Evolutionary conservation across 2,329 filamentous ascomycete species (phyloP), one percentile per base, ranked within the genome.

Genomic region (Phyllosticta ampelicida): DNA sequence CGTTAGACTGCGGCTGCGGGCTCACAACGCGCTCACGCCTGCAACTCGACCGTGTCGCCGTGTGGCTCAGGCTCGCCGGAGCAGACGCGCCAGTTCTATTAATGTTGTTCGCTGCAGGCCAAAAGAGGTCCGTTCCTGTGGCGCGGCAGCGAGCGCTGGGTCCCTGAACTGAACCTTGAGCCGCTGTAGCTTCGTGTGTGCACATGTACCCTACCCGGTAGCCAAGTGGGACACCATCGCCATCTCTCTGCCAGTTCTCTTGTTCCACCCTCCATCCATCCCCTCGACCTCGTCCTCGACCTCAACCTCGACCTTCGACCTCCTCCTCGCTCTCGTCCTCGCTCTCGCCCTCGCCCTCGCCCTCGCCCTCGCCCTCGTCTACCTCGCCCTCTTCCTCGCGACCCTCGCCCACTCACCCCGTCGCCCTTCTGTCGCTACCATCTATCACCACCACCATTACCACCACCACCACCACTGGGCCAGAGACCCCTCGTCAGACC

Each of bases 401-500:
- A 5, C 30, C 23, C 30, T 16, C 55, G 55, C 55, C 10, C 51
- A 36, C 50, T 30, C 51, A 30, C 36, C 44, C 19, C 20, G n/a
- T n/a, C n/a, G n/a, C n/a, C n/a, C n/a, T n/a, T n/a, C n/a, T n/a
- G n/a, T n/a, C n/a, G n/a, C n/a, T n/a, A n/a, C n/a, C n/a, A n/a
- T n/a, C n/a, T n/a, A n/a, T n/a, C n/a, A n/a, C 51, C 30, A 36
- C 51, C 44, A 36, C 44, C n/a, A 19, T 48, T 19, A 26, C 56
- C 11, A 19, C 16, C 28, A 10, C 51, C 23, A 26, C 51, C 23
- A 44, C 28, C 28, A 18, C 36, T 19, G 28, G 51, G 52, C 56
- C 51, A 16, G 26, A 44, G 20, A 51, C 26, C 21, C 51, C 56
- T 51, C 56, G 18, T 20, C 56, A 26, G 56, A 36, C 56, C 51